These are phyloP conservation scores for Striga hermonthica DNA, from an alignment of 305 asterid genomes.

Conservation along the genomic window DNA sequence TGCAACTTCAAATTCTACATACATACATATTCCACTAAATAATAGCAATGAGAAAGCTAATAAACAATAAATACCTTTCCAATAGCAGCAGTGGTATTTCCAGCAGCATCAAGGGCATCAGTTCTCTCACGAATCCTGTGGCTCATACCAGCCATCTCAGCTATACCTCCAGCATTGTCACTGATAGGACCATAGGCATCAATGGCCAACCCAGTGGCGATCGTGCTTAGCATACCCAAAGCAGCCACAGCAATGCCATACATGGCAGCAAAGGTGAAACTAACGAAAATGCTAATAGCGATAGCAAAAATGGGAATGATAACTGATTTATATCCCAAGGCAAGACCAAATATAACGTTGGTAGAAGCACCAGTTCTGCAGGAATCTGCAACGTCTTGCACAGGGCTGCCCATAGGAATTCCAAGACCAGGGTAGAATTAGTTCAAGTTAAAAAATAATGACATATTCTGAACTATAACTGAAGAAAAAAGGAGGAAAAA, in stretches of 20 bases:
- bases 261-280: constrained; percentile 72
- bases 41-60: neutral
- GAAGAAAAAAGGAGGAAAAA: no score
- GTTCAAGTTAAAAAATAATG: no score
- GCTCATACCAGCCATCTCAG: constrained; percentile 85
- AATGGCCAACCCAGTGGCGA: constrained; percentile 40
- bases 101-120: constrained; percentile 83
- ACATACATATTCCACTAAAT: no score
- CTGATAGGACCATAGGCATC: constrained; percentile 81
- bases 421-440: no score
- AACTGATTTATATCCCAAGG: constrained; percentile 30
- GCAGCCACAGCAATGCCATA: constrained; percentile 35
- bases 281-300: constrained; percentile 61
- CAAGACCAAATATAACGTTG: constrained; percentile 68
- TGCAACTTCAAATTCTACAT: no score
- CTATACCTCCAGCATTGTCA: constrained; percentile 78
- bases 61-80: constrained; percentile 48
- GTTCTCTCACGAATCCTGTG: constrained; percentile 67
- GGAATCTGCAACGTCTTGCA: constrained; percentile 74
- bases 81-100: constrained; percentile 76
- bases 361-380: constrained; percentile 80
- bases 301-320: constrained; percentile 72
- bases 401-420: constrained; percentile 34
- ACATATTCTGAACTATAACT: no score
- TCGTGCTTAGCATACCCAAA: constrained; percentile 40